These are phyloP conservation scores for Lathyrus oleraceus DNA, from an alignment of 306 rosid species.

Conservation along the genomic window DNA sequence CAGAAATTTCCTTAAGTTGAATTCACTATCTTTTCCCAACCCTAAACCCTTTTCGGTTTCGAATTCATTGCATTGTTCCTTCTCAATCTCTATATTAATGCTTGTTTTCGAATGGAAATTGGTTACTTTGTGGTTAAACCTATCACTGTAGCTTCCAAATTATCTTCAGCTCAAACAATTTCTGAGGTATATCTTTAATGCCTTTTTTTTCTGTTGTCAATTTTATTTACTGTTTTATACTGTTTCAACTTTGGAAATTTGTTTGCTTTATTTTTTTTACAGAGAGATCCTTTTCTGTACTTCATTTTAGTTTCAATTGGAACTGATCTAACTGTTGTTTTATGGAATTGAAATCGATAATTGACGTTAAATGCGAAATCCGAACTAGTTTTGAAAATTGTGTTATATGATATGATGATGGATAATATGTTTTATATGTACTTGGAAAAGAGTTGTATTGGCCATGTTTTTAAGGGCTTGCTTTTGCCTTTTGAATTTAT, in stretches of 20 bases:
- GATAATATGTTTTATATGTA: neutral
- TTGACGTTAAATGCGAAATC: neutral
- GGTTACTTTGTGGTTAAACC: constrained; percentile 32
- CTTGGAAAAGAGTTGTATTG: constrained; percentile 7
- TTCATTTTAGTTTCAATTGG: neutral
- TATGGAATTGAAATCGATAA: constrained; percentile 9
- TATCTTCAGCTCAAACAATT: constrained; percentile 34
- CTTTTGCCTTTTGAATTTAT: constrained; percentile 26
- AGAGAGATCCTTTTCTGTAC: constrained; percentile 2
- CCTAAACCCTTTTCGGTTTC: constrained; percentile 28
- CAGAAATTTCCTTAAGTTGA: constrained; percentile 10
- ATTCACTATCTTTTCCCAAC: constrained; percentile 18
- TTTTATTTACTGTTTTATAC: no score
- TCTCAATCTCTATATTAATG: constrained; percentile 29
- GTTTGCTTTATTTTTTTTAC: constrained; percentile 15
- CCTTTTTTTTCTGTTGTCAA: neutral
- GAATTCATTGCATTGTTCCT: constrained; percentile 8
- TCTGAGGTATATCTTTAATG: constrained; percentile 42
- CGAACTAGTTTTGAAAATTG: constrained; percentile 5
- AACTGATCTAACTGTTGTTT: constrained; percentile 19
- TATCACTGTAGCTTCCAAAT: neutral
- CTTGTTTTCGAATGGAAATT: constrained; percentile 14
- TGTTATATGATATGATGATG: constrained; percentile 19
- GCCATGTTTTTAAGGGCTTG: neutral
- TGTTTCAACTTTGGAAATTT: constrained; percentile 10